phyloP scores from a whole-genome alignment of 371 early-diverging fungal genomes.

The Mucor indicus region DNA sequence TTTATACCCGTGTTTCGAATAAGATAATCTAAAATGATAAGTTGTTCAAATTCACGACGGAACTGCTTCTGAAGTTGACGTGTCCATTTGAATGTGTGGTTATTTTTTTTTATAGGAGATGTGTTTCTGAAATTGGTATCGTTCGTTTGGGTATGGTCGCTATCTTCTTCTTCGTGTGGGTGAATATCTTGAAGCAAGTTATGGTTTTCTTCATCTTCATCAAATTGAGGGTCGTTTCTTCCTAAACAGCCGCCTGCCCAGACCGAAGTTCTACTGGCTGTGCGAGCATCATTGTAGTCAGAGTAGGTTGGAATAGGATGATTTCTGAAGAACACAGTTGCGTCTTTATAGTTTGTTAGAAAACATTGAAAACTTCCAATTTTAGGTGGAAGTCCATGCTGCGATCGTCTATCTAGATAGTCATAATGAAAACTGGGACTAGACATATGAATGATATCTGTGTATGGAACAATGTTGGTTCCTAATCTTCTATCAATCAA shows the following conservation, averaged over 20 bases:
- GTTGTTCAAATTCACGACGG: slow-evolving; percentile 77
- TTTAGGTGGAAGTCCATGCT: slow-evolving; percentile 62
- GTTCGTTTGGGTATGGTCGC: slow-evolving; percentile 13
- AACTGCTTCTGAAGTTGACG: slow-evolving; percentile 65
- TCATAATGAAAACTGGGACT: slow-evolving; percentile 80
- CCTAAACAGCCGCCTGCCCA: slow-evolving; percentile 43
- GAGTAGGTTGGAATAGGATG: slow-evolving; percentile 52
- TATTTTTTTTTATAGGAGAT: neutral
- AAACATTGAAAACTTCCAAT: slow-evolving; percentile 88
- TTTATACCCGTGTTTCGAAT: slow-evolving; percentile 83
- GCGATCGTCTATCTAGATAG: slow-evolving; percentile 47
- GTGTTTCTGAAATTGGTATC: neutral
- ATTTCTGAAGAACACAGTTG: slow-evolving; percentile 71
- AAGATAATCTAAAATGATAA: slow-evolving; percentile 84
- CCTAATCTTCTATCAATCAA: slow-evolving; percentile 74
- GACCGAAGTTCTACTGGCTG: slow-evolving; percentile 15
- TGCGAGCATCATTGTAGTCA: neutral
- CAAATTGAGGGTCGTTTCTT: slow-evolving; percentile 15
- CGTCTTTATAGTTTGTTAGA: slow-evolving; percentile 78
- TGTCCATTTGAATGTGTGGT: slow-evolving; percentile 58
- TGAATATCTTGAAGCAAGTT: neutral
- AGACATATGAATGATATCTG: slow-evolving; percentile 74
- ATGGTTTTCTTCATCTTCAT: slow-evolving; percentile 11
- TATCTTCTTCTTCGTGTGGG: slow-evolving; percentile 7
- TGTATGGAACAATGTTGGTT: slow-evolving; percentile 80